Evolutionary conservation across 345 rosid genomes (phyloP), one percentile per base, ranked within the genome.

Genomic region (Eutrema heterophyllum): DNA sequence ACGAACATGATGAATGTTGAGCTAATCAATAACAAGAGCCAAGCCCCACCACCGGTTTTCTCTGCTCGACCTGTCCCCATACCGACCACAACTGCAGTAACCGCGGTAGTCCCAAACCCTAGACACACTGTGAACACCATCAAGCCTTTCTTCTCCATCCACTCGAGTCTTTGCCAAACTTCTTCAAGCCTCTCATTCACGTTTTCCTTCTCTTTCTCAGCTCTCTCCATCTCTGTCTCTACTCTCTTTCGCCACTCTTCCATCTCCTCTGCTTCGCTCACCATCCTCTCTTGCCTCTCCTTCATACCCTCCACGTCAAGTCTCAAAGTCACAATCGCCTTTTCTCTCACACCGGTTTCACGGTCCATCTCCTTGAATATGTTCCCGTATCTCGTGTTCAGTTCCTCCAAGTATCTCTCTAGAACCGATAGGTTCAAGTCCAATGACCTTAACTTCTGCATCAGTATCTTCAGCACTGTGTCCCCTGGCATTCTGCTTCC

Each of bases 401-500:
- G 60, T 64, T 90, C 96, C 78, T 92, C 99, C 40, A 96, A 69
- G 79, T 96, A 92, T 29, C 89, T 85, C 81, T 92, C 99, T 71
- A 96, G 72, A 21, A 90, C 90, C 18, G 96, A 89, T 50, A 96
- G 78, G 80, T 84, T 92, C 45, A 89, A 54, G 82, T 96, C 99
- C 59, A 96, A 53, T 2, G 96, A 90, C 68, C 84, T 86, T 44
- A 90, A 90, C 87, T 96, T 96, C 80, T 96, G 96, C 98, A 90
- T 89, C 65, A 96, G 78, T 80, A 92, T 83, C 83, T 92, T 92
- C 26, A 92, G 87, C 75, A 89, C 98, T 39, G 90, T 83, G 72
- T 96, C 99, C n/a, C 96, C 96, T 61, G 93, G 94, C 92, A 90
- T 86, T 79, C 97, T 87, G 53, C 95, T 88, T 74, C 79, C 89